Percentiles rank a stretch among this genome's conserved stretches.
Conservation (phyloP, 2,329 filamentous ascomycete species). For the Phaeosphaeria sp. region DNA sequence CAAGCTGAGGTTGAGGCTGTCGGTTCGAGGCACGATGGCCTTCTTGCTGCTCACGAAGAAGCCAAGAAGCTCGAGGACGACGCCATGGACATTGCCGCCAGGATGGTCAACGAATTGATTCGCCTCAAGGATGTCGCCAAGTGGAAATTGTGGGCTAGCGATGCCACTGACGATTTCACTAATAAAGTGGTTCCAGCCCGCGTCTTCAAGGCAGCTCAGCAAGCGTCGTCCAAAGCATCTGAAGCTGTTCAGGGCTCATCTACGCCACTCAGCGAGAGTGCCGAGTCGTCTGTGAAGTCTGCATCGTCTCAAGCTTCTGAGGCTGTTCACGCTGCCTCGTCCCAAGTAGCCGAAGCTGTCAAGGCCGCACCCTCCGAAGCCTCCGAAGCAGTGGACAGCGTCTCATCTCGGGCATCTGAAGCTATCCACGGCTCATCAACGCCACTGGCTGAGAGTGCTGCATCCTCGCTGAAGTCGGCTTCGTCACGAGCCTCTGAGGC, state of each 20-base stretch:
- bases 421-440: not conserved
- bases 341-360: slow-evolving; percentile 32
- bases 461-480: not conserved
- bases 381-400: not conserved
- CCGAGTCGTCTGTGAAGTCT: slow-evolving; percentile 46
- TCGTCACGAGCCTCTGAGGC: not conserved
- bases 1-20: slow-evolving; percentile 79
- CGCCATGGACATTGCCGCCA: slow-evolving; percentile 80
- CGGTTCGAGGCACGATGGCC: slow-evolving; percentile 74
- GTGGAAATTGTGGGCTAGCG: slow-evolving; percentile 80
- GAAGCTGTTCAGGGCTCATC: slow-evolving; percentile 43
- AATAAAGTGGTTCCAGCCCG: slow-evolving; percentile 67
- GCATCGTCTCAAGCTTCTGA: slow-evolving; percentile 43
- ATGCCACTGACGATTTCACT: slow-evolving; percentile 80
- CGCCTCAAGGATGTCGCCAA: slow-evolving; percentile 81
- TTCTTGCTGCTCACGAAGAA: slow-evolving; percentile 71
- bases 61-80: slow-evolving; percentile 74
- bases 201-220: slow-evolving; percentile 54
- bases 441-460: not conserved
- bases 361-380: not conserved
- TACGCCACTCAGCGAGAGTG: slow-evolving; percentile 39
- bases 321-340: slow-evolving; percentile 37
- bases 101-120: slow-evolving; percentile 79
- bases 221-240: slow-evolving; percentile 47
- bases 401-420: not conserved